phyloP scores from a whole-genome alignment of 495 filamentous ascomycete species.

The Sphaerosporella brunnea region DNA sequence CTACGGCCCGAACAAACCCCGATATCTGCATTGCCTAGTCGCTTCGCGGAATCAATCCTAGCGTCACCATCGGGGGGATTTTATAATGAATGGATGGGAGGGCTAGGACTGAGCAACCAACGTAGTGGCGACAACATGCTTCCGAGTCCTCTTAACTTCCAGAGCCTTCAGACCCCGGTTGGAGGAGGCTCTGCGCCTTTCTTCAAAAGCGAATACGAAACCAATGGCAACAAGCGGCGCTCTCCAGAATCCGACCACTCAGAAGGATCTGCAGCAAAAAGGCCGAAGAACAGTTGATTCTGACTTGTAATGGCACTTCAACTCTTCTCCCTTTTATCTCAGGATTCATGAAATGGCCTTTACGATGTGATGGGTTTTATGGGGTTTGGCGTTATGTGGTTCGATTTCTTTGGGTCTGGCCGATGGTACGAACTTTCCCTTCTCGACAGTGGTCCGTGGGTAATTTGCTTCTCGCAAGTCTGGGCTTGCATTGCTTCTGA shows the following conservation, averaged over 20 bases:
- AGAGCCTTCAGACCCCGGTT: conserved; percentile 80
- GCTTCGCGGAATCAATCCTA: conserved; percentile 69
- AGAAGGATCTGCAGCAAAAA: conserved; percentile 25
- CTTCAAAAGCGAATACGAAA: conserved; percentile 29
- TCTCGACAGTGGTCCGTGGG: too few relatives aligned
- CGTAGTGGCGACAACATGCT: conserved; percentile 61
- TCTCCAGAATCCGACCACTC: conserved; percentile 23
- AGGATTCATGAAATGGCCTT: not conserved
- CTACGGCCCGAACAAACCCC: conserved; percentile 71
- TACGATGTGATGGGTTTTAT: conserved; percentile 11
- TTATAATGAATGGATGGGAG: conserved; percentile 31
- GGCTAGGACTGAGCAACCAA: conserved; percentile 8
- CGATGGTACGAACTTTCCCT: not conserved
- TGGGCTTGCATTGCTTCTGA: too few relatives aligned
- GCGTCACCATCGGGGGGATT: conserved; percentile 78
- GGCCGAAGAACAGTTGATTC: conserved; percentile 24
- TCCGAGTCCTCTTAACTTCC: conserved; percentile 79
- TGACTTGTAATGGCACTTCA: not conserved
- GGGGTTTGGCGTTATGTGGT: conserved; percentile 12
- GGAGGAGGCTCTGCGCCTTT: conserved; percentile 34
- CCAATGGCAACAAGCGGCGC: conserved; percentile 23
- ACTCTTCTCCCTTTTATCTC: not conserved
- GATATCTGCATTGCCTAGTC: conserved; percentile 86
- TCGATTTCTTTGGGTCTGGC: not conserved
- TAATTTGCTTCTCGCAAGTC: too few relatives aligned